phyloP scores from a whole-genome alignment of 106 monocot genomes.

The Apostasia shenzhenica region DNA sequence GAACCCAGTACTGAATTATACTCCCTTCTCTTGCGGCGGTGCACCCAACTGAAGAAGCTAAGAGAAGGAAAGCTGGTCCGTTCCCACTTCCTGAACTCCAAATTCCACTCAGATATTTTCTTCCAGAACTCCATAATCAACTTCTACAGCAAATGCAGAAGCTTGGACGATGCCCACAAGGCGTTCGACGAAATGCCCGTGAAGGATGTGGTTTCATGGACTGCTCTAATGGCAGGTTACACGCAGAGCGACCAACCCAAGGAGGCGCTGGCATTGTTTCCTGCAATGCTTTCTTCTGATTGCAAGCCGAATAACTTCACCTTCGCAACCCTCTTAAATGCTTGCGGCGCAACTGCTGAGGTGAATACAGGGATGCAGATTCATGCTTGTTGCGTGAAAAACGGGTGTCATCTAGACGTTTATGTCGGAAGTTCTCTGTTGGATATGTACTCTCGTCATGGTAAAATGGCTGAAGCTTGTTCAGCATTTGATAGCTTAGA shows the following conservation, averaged over 20 bases:
- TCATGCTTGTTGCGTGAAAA: slow-evolving; percentile 13
- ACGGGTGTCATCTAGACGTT: slow-evolving; percentile 6
- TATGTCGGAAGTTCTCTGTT: slow-evolving; percentile 21
- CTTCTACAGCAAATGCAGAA: slow-evolving; percentile 18
- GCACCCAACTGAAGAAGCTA: slow-evolving; percentile 13
- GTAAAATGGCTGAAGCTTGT: slow-evolving; percentile 20
- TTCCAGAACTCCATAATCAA: slow-evolving; percentile 19
- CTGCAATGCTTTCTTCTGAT: slow-evolving; percentile 3
- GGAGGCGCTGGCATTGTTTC: slow-evolving; percentile 16
- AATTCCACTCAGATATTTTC: slow-evolving; percentile 3
- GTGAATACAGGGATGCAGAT: slow-evolving; percentile 12
- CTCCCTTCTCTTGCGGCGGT: slow-evolving; percentile 9
- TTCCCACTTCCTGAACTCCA: slow-evolving; percentile 6
- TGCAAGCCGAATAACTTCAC: slow-evolving; percentile 14
- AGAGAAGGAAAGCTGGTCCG: slow-evolving; percentile 16
- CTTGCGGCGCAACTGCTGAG: slow-evolving; percentile 1
- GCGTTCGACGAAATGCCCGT: slow-evolving; percentile 19
- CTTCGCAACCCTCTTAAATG: slow-evolving; percentile 19
- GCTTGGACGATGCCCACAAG: slow-evolving; percentile 9
- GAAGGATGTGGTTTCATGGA: slow-evolving; percentile 13
- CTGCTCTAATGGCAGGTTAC: slow-evolving; percentile 15
- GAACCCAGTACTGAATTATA: slow-evolving; percentile 10
- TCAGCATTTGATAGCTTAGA: slow-evolving; percentile 8
- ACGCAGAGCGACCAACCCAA: slow-evolving; percentile 4
- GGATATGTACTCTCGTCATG: slow-evolving; percentile 22